Base-by-base conservation (phyloP, 2,329 filamentous ascomycete species). In the Salinomyces thailandicus region DNA sequence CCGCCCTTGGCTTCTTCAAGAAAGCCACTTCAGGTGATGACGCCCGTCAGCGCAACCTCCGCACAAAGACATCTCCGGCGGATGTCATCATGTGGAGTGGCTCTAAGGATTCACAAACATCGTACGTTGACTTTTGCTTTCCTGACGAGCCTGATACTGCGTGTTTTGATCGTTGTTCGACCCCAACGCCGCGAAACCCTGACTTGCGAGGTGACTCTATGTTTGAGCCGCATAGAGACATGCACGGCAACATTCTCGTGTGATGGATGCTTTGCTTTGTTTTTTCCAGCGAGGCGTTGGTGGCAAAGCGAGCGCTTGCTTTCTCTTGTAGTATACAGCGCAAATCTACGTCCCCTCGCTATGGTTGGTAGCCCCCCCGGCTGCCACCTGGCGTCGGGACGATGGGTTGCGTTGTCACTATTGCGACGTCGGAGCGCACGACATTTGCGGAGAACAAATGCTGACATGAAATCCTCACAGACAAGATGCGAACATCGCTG, bases 31-130 rank as follows among this genome's bases (percentile, higher is more conserved):
- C 67, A 42, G 87, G 87, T 48, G 79, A 91, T 48, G 76, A 81
- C 22, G 79, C 80, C 13, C 80, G 86, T 61, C 73, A 93, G 63
- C 79, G 77, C 58, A 84, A 87, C 44, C 71, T 85, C 57, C 74
- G 81, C 48, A 96, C 89, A 28, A 93, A 93, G 67, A 96, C 91
- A 12, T 91, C 82, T 37, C 81, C 87, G 1, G 91, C 91, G 27
- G 91, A 98, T 62, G 91, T 98, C 19, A 77, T 98, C 58, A 93
- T 95, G 84, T 94, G 87, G 82, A 93, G 85, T 43, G 91, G 91
- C 39, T 93, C 85, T 66, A 95, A 94, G 63, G 91, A 98, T 57
- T 77, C 80, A 43, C 91, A 96, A 64, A 98, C 91, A 49, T 87
- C 82, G 79, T 85, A 69, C 66, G 81, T 78, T 52, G 46, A 55